Conservation (phyloP, 23 red algal species). For the Gracilaria domingensis region DNA sequence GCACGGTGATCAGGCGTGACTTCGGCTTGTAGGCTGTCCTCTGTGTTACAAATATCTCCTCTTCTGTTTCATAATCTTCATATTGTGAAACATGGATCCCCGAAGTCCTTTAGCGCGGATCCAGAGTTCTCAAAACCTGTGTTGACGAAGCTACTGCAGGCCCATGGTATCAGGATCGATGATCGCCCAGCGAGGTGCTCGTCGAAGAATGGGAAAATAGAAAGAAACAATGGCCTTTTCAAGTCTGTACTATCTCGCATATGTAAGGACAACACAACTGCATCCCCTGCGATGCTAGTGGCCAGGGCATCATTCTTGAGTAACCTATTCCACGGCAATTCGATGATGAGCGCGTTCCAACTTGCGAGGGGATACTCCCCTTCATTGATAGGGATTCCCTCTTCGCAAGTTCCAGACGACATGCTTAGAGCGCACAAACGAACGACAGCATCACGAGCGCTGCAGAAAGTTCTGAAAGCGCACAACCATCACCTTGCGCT, state of each 20-base stretch:
- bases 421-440: not conserved
- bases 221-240: conserved; percentile 30
- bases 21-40: too few relatives aligned
- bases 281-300: not conserved
- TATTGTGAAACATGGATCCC: too few relatives aligned
- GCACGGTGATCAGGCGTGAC: too few relatives aligned
- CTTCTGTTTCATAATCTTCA: too few relatives aligned
- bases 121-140: not conserved
- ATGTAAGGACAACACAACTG: not conserved
- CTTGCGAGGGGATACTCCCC: conserved; percentile 10
- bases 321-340: conserved; percentile 28
- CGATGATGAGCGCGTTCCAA: conserved; percentile 9
- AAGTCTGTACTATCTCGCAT: conserved; percentile 11
- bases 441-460: conserved; percentile 24
- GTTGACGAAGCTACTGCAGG: not conserved
- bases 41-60: too few relatives aligned
- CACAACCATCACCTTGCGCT: not conserved
- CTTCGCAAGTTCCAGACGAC: not conserved
- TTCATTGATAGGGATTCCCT: not conserved
- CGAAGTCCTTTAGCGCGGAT: too few relatives aligned
- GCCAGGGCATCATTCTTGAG: conserved; percentile 26
- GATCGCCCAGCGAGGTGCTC: conserved; percentile 11
- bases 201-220: conserved; percentile 24
- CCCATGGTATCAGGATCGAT: not conserved
- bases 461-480: not conserved